Evolutionary conservation across 2,329 filamentous ascomycete species (phyloP), one percentile per base, ranked within the genome.

Genomic region (Fusarium chuoi): DNA sequence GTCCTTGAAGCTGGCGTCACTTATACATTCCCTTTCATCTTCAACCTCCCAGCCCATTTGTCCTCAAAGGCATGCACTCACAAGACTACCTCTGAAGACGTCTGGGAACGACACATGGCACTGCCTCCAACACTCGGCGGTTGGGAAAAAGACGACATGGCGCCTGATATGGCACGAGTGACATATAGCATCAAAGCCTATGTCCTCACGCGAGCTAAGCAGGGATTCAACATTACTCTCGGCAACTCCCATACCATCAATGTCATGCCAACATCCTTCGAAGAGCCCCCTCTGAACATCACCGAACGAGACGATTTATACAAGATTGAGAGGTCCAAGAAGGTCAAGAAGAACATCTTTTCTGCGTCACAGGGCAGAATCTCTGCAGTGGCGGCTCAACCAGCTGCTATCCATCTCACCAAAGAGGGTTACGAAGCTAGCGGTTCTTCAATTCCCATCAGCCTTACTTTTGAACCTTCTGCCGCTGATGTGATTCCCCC

Each of bases 91-190:
- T 71, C 68, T 1, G 66, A 64, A 10, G 38, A 74, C 20, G 55
- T 78, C 3, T 64, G 71, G 58, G 54, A 70, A 33, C 51, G 41
- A 20, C 76, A 78, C 55, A 71, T 70, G 57, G 39, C 57, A 20
- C 46, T 78, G 18, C 76, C 76, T 14, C 68, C 76, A 1, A 76
- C 65, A 1, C 52, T 78, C 12, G 68, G 76, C 1, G 60, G 54
- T 15, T 78, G 76, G 76, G 73, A 75, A 9, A 76, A 68, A 6
- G 70, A 78, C 6, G 76, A 78, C 12, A 65, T 78, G 58, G 63
- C 70, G 8, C 71, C 74, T 0, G 55, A 63, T 0, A 68, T 75
- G 62, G 66, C 75, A 4, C 62, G 58, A 26, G 58, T 77, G 28
- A 68, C 49, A 24, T 78, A 78, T 36, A 65, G 68, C 46, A 36